Base-by-base conservation (phyloP, 306 rosid species). In the Cucurbita pepo region DNA sequence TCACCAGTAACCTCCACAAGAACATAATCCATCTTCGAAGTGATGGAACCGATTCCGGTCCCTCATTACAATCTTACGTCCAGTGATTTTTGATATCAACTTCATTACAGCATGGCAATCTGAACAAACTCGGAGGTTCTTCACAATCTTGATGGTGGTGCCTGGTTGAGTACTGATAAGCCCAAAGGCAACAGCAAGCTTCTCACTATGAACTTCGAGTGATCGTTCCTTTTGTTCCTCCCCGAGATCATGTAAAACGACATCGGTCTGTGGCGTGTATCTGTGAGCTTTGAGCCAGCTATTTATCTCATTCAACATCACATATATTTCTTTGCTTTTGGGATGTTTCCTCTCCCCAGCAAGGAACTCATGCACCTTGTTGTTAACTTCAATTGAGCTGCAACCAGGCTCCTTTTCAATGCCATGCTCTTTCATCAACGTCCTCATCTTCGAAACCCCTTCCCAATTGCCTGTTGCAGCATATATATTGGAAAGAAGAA, bases 381-480 rank as follows among this genome's bases (percentile, higher is more conserved):
- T 88, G 65, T 85, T 71, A 73, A 89, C 81, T 79, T 92, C 97
- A 57, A 92, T 83, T 6, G 86, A 81, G 83, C 95, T 89, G 67
- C 97, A 88, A 14, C 97, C 97, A 15, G 95, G 96, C 77, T 92
- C 96, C 78, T 92, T 92, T 56, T 83, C 87, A 37, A 92, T 83
- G 59, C 95, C 88, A 61, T 80, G 79, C 34, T 72, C 81, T 85
- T 85, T 89, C 97, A 92, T 89, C 86, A 88, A 63, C 5, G 83
- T 74, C 58, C 97, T 86, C 18, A 92, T 81, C 56, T 79, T 88
- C 14, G 92, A 92, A 78, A 82, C 97, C 47, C 92, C 90, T 7
- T 74, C 85, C 96, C 94, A 89, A 84, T 88, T 81, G 18, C 89
- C 84, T 25, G 88, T 79, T 59, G 90, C 79, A 7, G 96, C 95